These are phyloP conservation scores for Boechera stricta DNA, from an alignment of 345 rosid species.

Conservation along the genomic window DNA sequence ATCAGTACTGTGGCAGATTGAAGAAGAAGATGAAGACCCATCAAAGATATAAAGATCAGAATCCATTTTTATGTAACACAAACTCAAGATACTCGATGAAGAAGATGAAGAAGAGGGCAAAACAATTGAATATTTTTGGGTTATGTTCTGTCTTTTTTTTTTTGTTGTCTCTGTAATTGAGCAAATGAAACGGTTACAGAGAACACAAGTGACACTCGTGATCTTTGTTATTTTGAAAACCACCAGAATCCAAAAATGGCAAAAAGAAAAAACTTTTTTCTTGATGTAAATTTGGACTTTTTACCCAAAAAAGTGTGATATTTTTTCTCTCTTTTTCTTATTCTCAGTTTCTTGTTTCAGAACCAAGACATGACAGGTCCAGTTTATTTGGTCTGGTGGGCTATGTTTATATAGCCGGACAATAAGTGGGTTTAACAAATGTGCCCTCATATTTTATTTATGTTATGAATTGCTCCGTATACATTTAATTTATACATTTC, in stretches of 20 bases:
- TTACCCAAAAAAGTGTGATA: not conserved
- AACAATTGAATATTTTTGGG: slow-evolving; percentile 33
- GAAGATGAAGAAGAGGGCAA: not conserved
- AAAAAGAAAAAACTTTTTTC: slow-evolving; percentile 27
- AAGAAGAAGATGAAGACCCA: slow-evolving; percentile 52
- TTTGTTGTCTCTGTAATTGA: slow-evolving; percentile 25
- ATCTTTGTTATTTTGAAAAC: slow-evolving; percentile 32
- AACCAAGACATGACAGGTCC: slow-evolving; percentile 44
- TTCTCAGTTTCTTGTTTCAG: slow-evolving; percentile 31
- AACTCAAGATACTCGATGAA: slow-evolving; percentile 25
- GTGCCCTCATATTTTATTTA: not conserved
- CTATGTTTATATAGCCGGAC: slow-evolving; percentile 39
- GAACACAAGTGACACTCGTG: slow-evolving; percentile 49
- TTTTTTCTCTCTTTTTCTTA: slow-evolving; percentile 8
- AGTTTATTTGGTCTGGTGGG: slow-evolving; percentile 39
- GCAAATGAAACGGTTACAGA: slow-evolving; percentile 45
- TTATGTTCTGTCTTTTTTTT: slow-evolving; percentile 24
- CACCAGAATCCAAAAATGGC: slow-evolving; percentile 48
- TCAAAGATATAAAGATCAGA: slow-evolving; percentile 64
- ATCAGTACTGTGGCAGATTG: slow-evolving; percentile 43
- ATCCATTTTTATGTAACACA: slow-evolving; percentile 53
- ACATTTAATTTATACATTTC: not conserved
- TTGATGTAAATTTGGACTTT: slow-evolving; percentile 19
- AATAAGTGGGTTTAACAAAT: not conserved
- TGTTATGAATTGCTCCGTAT: not conserved